Percentiles rank a stretch among this genome's conserved stretches.
Conservation (phyloP, 768 basidiomycete species). For the Termitomyces sp. region DNA sequence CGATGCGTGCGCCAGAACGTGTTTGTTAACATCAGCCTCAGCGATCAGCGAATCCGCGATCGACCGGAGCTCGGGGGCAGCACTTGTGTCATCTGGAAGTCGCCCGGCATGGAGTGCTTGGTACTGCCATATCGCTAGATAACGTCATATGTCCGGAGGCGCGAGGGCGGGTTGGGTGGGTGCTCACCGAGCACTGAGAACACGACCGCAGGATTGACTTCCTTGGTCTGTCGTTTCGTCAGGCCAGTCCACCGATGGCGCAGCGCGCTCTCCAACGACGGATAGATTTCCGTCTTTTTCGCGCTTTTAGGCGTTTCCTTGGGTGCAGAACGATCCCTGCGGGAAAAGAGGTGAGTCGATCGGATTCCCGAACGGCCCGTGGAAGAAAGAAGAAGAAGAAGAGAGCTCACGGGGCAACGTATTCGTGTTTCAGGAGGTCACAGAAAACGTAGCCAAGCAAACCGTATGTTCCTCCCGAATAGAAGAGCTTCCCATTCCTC, state of each 20-base stretch:
- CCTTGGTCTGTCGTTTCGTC: constrained; percentile 74
- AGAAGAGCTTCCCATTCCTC: constrained; percentile 70
- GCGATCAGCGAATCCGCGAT: constrained; percentile 58
- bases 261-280: constrained; percentile 57
- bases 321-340: constrained; percentile 58
- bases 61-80: constrained; percentile 52
- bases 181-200: constrained; percentile 67
- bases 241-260: constrained; percentile 63
- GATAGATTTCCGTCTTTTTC: constrained; percentile 58
- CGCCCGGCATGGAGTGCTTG: constrained; percentile 49
- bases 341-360: constrained; percentile 6
- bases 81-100: constrained; percentile 47
- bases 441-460: constrained; percentile 92
- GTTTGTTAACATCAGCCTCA: constrained; percentile 64
- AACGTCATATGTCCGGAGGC: not conserved
- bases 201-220: constrained; percentile 69
- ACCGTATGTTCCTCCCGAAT: constrained; percentile 90
- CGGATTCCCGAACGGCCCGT: constrained; percentile 7
- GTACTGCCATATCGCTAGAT: constrained; percentile 78
- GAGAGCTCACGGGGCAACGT: constrained; percentile 69
- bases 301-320: constrained; percentile 55
- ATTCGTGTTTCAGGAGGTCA: constrained; percentile 84
- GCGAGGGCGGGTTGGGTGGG: not conserved
- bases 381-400: not conserved
- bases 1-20: constrained; percentile 53